A percentile compares a stretch with the other conserved stretches of the same genome.
Evolutionary conservation across 2,329 filamentous ascomycete genomes (phyloP).

Genomic region (Chrysoporthe puriensis): DNA sequence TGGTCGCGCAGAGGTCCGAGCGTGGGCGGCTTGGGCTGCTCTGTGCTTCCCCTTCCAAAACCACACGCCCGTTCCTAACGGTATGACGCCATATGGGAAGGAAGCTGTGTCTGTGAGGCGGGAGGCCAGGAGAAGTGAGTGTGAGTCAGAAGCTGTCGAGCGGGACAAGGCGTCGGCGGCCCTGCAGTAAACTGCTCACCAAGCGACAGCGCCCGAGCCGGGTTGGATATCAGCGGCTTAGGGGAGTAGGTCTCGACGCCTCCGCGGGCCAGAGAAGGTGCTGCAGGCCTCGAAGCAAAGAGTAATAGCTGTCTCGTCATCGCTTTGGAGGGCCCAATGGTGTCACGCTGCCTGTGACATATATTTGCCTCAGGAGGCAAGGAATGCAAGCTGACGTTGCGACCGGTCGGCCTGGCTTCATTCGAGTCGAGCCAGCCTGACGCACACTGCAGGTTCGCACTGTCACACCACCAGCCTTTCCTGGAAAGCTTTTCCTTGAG

Average conservation of each 20-base stretch:
- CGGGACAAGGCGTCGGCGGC: not conserved
- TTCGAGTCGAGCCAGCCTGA: not conserved
- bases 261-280: not conserved
- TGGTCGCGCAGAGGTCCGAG: not conserved
- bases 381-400: conserved; percentile 18
- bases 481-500: not conserved
- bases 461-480: conserved; percentile 2
- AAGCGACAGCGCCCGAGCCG: conserved; percentile 5
- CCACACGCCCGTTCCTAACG: conserved; percentile 5
- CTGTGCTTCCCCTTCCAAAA: not conserved
- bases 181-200: not conserved
- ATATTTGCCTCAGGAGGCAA: conserved; percentile 13
- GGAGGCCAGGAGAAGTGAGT: not conserved
- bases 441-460: not conserved
- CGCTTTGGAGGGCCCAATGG: conserved; percentile 11
- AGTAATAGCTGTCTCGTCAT: conserved; percentile 7
- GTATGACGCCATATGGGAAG: conserved; percentile 19
- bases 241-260: not conserved
- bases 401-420: not conserved
- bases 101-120: conserved; percentile 11
- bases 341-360: conserved; percentile 11
- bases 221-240: conserved; percentile 21
- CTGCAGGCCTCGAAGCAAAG: conserved; percentile 5
- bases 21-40: not conserved
- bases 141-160: conserved; percentile 1